phyloP scores from a whole-genome alignment of 106 monocot genomes.

The Dioscorea dumetorum region DNA sequence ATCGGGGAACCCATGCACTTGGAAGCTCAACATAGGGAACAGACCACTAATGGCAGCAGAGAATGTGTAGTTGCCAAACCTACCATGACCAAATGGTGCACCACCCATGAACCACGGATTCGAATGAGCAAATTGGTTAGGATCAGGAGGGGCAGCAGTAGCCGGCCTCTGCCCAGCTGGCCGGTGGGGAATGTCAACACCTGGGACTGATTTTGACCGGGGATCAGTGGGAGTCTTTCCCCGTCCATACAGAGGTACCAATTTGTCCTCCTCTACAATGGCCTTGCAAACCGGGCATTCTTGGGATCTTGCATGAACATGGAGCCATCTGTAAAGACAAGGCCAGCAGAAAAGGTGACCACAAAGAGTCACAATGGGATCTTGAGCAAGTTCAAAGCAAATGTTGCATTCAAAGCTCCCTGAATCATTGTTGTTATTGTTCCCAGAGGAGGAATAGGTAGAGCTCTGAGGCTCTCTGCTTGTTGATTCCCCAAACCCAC shows the following conservation, averaged over 20 bases:
- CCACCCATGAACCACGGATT: slow-evolving; percentile 51
- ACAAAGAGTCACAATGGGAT: slow-evolving; percentile 78
- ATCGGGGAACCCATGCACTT: slow-evolving; percentile 57
- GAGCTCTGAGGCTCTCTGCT: slow-evolving; percentile 18
- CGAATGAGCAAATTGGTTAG: slow-evolving; percentile 33
- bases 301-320: slow-evolving; percentile 44
- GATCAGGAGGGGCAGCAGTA: slow-evolving; percentile 40
- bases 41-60: slow-evolving; percentile 57
- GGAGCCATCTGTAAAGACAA: slow-evolving; percentile 82
- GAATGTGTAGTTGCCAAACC: slow-evolving; percentile 60
- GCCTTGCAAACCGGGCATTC: slow-evolving; percentile 93
- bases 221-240: slow-evolving; percentile 63
- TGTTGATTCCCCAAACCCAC: slow-evolving; percentile 26
- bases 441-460: slow-evolving; percentile 14
- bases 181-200: slow-evolving; percentile 56
- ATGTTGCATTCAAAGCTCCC: slow-evolving; percentile 87
- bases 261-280: slow-evolving; percentile 51
- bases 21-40: slow-evolving; percentile 48
- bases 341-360: slow-evolving; percentile 92
- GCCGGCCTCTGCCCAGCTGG: slow-evolving; percentile 61
- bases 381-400: slow-evolving; percentile 76
- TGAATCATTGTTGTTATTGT: slow-evolving; percentile 29
- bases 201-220: slow-evolving; percentile 37
- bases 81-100: slow-evolving; percentile 17
- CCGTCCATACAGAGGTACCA: slow-evolving; percentile 72